Evolutionary conservation across 208 protist species (phyloP).

Genomic region (Trypanosoma theileri): DNA sequence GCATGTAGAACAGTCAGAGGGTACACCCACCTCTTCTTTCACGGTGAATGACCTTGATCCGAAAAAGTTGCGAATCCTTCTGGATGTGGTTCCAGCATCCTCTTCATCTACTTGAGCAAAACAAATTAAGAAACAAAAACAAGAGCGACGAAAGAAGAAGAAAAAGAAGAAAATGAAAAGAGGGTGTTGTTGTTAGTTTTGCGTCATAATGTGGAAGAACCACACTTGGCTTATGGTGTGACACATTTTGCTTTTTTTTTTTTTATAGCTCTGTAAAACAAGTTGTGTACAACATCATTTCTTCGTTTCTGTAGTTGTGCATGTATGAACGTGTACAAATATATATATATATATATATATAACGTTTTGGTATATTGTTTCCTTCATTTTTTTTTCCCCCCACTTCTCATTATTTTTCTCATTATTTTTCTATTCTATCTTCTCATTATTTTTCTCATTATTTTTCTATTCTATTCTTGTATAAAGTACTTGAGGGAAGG

Average conservation of each 20-base stretch:
- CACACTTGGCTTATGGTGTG: too few species aligned
- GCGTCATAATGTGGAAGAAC: neutral
- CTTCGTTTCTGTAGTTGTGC: neutral
- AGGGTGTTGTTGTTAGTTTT: neutral
- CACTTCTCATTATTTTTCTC: constrained; percentile 5
- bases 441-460: neutral
- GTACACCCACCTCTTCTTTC: constrained; percentile 1
- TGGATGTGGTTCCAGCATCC: constrained; percentile 11
- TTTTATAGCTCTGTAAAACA: too few species aligned
- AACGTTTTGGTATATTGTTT: neutral
- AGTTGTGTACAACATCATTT: neutral
- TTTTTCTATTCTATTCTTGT: constrained; percentile 11
- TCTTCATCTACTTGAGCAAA: constrained; percentile 3
- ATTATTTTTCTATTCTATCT: constrained; percentile 12
- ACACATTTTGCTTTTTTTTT: too few species aligned
- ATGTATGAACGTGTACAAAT: neutral
- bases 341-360: neutral
- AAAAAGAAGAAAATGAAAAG: neutral
- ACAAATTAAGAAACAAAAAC: too few species aligned
- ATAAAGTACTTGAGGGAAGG: neutral
- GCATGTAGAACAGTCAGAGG: constrained; percentile 9
- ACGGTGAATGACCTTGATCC: constrained; percentile 46
- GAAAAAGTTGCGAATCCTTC: constrained; percentile 44
- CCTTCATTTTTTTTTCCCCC: neutral
- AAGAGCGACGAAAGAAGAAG: too few species aligned